Conservation (phyloP, 164 flowering plant genomes). For the Liquidambar formosana region DNA sequence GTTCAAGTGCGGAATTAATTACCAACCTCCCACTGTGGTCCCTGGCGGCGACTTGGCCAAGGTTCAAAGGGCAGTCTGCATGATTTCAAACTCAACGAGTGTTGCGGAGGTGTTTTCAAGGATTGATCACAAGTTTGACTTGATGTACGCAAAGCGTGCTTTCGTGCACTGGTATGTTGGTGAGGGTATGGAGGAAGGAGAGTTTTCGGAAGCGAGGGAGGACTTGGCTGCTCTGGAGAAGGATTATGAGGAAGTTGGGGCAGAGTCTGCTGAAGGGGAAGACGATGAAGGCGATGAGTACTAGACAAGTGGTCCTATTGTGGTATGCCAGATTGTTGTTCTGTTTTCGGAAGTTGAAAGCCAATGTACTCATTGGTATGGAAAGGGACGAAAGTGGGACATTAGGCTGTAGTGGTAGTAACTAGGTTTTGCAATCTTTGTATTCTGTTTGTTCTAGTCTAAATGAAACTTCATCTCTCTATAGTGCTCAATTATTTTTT, state of each 20-base stretch:
- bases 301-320: constrained; percentile 5
- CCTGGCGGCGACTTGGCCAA: constrained; percentile 70
- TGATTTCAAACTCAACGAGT: constrained; percentile 64
- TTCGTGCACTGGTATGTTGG: constrained; percentile 83
- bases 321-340: no score
- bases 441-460: no score
- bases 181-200: constrained; percentile 82
- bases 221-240: constrained; percentile 68
- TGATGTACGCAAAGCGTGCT: constrained; percentile 70
- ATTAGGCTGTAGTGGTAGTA: no score
- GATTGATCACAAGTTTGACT: constrained; percentile 65
- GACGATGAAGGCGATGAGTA: constrained; percentile 62
- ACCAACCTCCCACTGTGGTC: constrained; percentile 64
- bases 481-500: no score
- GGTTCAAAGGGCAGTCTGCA: constrained; percentile 70
- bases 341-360: no score
- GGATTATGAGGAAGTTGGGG: constrained; percentile 70
- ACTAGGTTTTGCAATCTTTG: no score
- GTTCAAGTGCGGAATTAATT: constrained; percentile 65
- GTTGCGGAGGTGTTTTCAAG: constrained; percentile 69
- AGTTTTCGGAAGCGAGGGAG: constrained; percentile 70
- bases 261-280: constrained; percentile 60
- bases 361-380: no score
- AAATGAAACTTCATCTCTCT: no score
- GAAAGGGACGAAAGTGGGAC: no score